Evolutionary conservation across 805 yeast genomes (phyloP).

Genomic region (Saturnispora silvae): DNA sequence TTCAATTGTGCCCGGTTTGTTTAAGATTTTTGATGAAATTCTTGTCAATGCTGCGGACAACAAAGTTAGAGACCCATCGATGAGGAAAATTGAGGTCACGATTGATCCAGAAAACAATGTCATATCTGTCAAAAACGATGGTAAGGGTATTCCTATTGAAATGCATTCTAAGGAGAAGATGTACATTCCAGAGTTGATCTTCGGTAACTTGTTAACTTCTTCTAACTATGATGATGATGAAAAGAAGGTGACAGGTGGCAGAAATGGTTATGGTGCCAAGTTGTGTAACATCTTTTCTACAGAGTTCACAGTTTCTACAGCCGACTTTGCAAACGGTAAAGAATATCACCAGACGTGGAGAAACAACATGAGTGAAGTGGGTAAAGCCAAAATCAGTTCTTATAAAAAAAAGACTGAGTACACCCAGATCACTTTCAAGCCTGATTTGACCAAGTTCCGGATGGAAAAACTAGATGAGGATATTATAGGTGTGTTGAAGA

Average conservation of each 20-base stretch:
- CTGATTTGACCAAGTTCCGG: constrained; percentile 74
- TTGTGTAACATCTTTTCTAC: constrained; percentile 92
- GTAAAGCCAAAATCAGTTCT: constrained; percentile 61
- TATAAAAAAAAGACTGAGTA: constrained; percentile 57
- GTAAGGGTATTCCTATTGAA: constrained; percentile 91
- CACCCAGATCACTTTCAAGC: constrained; percentile 80
- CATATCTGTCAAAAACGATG: constrained; percentile 82
- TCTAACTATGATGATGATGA: constrained; percentile 93
- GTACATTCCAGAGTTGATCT: constrained; percentile 91
- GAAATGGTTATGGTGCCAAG: constrained; percentile 98
- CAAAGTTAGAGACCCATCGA: constrained; percentile 85
- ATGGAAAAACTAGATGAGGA: constrained; percentile 83
- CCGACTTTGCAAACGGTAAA: constrained; percentile 55
- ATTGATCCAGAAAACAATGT: constrained; percentile 66
- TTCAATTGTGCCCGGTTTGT: constrained; percentile 86
- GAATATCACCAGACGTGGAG: constrained; percentile 78
- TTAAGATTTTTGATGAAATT: constrained; percentile 94
- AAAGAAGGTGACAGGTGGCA: constrained; percentile 94
- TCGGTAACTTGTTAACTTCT: constrained; percentile 89
- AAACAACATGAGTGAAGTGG: constrained; percentile 69
- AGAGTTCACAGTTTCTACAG: constrained; percentile 78
- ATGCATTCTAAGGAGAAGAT: constrained; percentile 86
- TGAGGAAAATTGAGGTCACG: constrained; percentile 78
- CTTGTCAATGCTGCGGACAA: constrained; percentile 98
- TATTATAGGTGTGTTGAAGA: constrained; percentile 68